Evolutionary conservation across 2,329 filamentous ascomycete genomes (phyloP).

Genomic region (Epichloe uncinata): DNA sequence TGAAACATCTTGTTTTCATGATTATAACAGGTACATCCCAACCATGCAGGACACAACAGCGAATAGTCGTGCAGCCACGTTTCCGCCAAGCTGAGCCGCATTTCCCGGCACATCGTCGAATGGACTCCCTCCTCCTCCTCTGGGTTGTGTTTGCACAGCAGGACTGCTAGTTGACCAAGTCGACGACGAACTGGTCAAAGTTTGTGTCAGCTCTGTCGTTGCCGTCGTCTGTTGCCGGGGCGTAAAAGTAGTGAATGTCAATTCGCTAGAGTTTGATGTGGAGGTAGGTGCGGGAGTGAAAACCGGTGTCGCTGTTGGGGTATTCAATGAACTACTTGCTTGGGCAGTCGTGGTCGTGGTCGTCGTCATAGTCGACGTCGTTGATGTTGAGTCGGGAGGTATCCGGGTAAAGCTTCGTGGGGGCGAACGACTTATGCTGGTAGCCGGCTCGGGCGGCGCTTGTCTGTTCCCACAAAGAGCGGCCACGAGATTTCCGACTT

Average conservation of each 20-base stretch:
- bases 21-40: not conserved
- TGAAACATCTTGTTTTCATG: too few species aligned
- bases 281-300: not conserved
- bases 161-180: conserved; percentile 3
- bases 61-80: not conserved
- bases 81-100: not conserved
- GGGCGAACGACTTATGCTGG: not conserved
- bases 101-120: conserved; percentile 7
- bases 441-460: conserved; percentile 5
- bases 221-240: not conserved
- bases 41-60: not conserved
- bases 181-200: not conserved
- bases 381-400: not conserved
- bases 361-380: not conserved
- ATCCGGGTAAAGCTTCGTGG: conserved; percentile 1
- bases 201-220: not conserved
- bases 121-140: conserved; percentile 12
- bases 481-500: conserved; percentile 23
- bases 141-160: conserved; percentile 5
- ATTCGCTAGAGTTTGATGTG: not conserved
- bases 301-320: not conserved
- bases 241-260: not conserved
- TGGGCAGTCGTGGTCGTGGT: not conserved
- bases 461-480: conserved; percentile 19
- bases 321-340: not conserved